These are phyloP conservation scores for Tricholoma terreum DNA, from an alignment of 768 basidiomycete species.

Conservation along the genomic window DNA sequence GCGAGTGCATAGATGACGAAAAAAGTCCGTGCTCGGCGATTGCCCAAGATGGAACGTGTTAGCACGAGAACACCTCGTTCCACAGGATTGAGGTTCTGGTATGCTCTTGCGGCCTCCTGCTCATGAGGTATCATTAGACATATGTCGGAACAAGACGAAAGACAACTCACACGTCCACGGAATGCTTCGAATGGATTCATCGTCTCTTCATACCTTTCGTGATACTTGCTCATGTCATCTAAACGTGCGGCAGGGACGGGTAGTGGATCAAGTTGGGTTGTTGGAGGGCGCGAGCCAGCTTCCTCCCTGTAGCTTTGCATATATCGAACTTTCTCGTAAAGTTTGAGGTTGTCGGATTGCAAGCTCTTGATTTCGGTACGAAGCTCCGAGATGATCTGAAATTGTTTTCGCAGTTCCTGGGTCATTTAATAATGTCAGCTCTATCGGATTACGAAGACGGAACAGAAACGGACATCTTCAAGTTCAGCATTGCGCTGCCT, in stretches of 20 bases:
- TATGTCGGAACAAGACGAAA: constrained; percentile 3
- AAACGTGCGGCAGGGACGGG: constrained; percentile 43
- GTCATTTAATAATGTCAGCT: neutral
- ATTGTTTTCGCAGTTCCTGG: constrained; percentile 93
- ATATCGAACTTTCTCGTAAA: constrained; percentile 98
- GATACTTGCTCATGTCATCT: constrained; percentile 87
- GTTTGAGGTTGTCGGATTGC: constrained; percentile 93
- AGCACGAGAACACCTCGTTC: constrained; percentile 85
- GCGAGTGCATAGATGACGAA: constrained; percentile 86
- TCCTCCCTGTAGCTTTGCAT: constrained; percentile 96
- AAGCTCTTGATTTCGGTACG: constrained; percentile 87
- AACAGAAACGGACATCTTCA: constrained; percentile 68
- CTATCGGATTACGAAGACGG: neutral
- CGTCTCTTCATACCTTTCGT: constrained; percentile 89
- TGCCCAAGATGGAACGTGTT: constrained; percentile 83
- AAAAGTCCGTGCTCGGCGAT: constrained; percentile 82
- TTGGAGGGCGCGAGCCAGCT: constrained; percentile 47
- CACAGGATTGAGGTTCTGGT: constrained; percentile 85
- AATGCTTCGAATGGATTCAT: constrained; percentile 99
- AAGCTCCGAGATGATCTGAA: constrained; percentile 91
- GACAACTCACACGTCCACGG: constrained; percentile 76
- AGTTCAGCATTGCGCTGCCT: constrained; percentile 94
- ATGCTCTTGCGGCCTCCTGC: constrained; percentile 93
- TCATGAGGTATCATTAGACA: neutral
- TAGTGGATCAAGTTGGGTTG: constrained; percentile 66